Percentiles rank a stretch among this genome's conserved stretches.
Evolutionary conservation across 305 asterid species (phyloP).

Genomic region (Petunia hybrid): DNA sequence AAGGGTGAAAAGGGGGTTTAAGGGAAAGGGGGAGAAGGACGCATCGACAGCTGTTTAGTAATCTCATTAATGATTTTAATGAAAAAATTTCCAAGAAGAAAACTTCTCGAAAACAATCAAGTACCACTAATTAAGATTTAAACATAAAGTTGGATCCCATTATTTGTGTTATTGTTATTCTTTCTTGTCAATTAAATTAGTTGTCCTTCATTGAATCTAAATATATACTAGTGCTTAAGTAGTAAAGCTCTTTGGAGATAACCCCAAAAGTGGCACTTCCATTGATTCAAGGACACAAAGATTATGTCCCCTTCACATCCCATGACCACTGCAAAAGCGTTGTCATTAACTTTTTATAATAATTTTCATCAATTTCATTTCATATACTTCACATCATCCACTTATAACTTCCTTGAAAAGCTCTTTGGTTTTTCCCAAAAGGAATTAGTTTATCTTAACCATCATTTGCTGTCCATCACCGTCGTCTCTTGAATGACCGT

Average conservation of each 20-base stretch:
- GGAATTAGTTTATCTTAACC: background rate
- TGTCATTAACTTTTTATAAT: slow-evolving; percentile 34
- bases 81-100: slow-evolving; percentile 7
- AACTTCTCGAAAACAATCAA: slow-evolving; percentile 35
- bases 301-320: slow-evolving; percentile 55
- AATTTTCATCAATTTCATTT: slow-evolving; percentile 25
- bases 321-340: slow-evolving; percentile 36
- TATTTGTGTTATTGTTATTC: slow-evolving; percentile 41
- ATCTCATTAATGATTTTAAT: slow-evolving; percentile 18
- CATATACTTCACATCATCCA: slow-evolving; percentile 26
- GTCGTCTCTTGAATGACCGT: background rate
- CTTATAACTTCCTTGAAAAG: slow-evolving; percentile 26
- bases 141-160: slow-evolving; percentile 43
- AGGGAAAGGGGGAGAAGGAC: background rate
- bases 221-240: background rate
- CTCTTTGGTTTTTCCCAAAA: slow-evolving; percentile 7
- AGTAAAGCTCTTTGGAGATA: slow-evolving; percentile 46
- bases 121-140: slow-evolving; percentile 39
- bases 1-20: background rate
- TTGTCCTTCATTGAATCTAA: slow-evolving; percentile 46
- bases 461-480: background rate
- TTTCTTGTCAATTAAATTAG: slow-evolving; percentile 65
- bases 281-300: slow-evolving; percentile 55
- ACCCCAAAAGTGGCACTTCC: slow-evolving; percentile 41
- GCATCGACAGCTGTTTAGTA: slow-evolving; percentile 9